Percentiles rank a stretch among this genome's conserved stretches.
These are phyloP conservation scores for Botrytis sinoallii DNA, from an alignment of 2,329 filamentous ascomycete genomes.

Conservation along the genomic window DNA sequence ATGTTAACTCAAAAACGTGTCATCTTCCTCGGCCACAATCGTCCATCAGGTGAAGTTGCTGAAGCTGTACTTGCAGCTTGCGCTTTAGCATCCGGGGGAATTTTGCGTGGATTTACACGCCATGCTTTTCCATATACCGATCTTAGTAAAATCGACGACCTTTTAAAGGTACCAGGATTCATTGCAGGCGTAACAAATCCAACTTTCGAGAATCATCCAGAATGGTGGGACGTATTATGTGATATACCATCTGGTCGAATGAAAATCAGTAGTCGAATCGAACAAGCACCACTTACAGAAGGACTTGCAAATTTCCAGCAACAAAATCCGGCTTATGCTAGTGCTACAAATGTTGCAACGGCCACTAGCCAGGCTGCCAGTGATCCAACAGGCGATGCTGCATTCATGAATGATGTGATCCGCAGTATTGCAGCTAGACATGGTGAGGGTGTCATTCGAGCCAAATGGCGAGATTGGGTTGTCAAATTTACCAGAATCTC, in stretches of 20 bases:
- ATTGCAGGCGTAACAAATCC: conserved; percentile 98
- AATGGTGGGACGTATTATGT: conserved; percentile 98
- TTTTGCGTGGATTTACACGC: conserved; percentile 90
- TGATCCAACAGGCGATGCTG: conserved; percentile 80
- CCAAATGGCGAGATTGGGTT: conserved; percentile 95
- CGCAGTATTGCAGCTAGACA: conserved; percentile 81
- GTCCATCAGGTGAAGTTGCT: conserved; percentile 91
- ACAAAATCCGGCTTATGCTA: conserved; percentile 60
- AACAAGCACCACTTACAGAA: conserved; percentile 76
- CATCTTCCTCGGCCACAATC: conserved; percentile 92
- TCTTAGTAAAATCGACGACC: conserved; percentile 93
- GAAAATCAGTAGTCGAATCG: conserved; percentile 89
- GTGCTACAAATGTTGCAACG: conserved; percentile 44
- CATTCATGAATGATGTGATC: conserved; percentile 84
- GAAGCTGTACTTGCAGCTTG: conserved; percentile 98
- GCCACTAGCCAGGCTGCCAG: conserved; percentile 36
- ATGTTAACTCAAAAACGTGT: conserved; percentile 94
- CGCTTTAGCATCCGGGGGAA: conserved; percentile 84
- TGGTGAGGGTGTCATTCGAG: conserved; percentile 83
- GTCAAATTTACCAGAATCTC: conserved; percentile 88
- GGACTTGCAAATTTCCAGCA: conserved; percentile 86
- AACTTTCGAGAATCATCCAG: conserved; percentile 87
- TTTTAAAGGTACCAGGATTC: conserved; percentile 93
- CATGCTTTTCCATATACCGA: conserved; percentile 98
- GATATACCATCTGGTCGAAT: conserved; percentile 89